Percentiles rank a stretch among this genome's conserved stretches.
These are phyloP conservation scores for Cardamine chenopodiifolia DNA, from an alignment of 345 rosid species.

Conservation along the genomic window DNA sequence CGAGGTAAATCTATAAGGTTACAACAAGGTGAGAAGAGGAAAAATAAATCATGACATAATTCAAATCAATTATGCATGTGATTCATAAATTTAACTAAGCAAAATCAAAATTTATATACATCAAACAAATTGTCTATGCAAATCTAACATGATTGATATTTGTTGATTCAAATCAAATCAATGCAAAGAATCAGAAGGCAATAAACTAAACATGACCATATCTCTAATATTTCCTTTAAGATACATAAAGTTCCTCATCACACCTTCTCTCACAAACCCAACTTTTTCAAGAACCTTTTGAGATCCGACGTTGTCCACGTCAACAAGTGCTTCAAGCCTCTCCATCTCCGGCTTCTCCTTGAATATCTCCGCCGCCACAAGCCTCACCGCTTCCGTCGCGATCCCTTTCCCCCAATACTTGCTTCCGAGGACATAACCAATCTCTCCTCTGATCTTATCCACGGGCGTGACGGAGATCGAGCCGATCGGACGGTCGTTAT, in stretches of 20 bases:
- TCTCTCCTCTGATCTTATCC: constrained; percentile 55
- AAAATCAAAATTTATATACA: not conserved
- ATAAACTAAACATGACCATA: constrained; percentile 60
- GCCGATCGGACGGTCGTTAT: constrained; percentile 51
- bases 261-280: constrained; percentile 69
- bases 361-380: constrained; percentile 50
- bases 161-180: constrained; percentile 4
- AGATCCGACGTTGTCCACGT: constrained; percentile 59
- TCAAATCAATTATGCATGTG: not conserved
- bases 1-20: not conserved
- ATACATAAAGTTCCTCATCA: constrained; percentile 50
- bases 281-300: constrained; percentile 68
- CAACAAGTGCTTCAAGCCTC: constrained; percentile 69
- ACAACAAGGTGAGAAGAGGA: not conserved
- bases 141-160: not conserved
- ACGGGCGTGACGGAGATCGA: constrained; percentile 54
- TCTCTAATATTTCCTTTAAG: constrained; percentile 60
- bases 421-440: constrained; percentile 54
- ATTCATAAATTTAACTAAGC: not conserved
- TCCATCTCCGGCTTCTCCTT: constrained; percentile 55
- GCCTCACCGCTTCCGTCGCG: constrained; percentile 55
- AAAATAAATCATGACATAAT: not conserved
- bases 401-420: constrained; percentile 68
- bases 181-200: constrained; percentile 53
- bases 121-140: not conserved